Base-by-base conservation (phyloP, 208 protist species). In the Crithidia thermophila region DNA sequence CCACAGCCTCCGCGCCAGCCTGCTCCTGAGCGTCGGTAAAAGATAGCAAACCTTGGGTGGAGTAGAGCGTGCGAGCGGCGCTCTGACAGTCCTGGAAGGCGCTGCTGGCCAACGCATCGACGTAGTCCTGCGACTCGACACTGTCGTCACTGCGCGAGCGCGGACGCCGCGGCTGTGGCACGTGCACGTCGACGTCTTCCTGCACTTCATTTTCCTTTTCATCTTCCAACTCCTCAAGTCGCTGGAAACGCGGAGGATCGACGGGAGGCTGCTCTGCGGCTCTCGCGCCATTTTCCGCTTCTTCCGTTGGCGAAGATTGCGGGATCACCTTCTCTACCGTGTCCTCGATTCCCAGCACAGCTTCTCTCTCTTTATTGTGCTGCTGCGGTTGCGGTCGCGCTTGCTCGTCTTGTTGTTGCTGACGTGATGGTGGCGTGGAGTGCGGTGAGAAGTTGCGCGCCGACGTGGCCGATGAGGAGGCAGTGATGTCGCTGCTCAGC, bases 71-170 rank as follows among this genome's bases (percentile, higher is more conserved):
- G 3, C 27, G 45, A 0, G 42, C 52, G 8, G 67, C 59, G 27
- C 67, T 79, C 14, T 43, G 47, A 45, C 79, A 76, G 63, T 81
- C 64, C 4, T 59, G 55, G 42, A 82, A 81, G 2, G 70, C 75
- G 20, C 61, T 68, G 53, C 75, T 79, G 33, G 42, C 49, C 0
- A 66, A n/a, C 8, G 36, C 72, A 33, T 72, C 68, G 5, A 52
- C 60, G 21, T 51, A 73, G 57, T 73, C 67, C 10, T 34, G 67
- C 14, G 67, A 73, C 52, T 73, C 67, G 8, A 36, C 50, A 25
- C 58, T 61, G 33, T 55, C 53, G 40, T 47, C 66, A 28, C 40
- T 43, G 13, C 33, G 36, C 9, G 47, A 59, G 23, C 52, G 28
- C 20, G 31, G 56, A 31, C 20, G 21, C 42, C 13, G 56, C 40